Conservation (phyloP, 768 basidiomycete genomes). For the Phanerochaete carnosa region DNA sequence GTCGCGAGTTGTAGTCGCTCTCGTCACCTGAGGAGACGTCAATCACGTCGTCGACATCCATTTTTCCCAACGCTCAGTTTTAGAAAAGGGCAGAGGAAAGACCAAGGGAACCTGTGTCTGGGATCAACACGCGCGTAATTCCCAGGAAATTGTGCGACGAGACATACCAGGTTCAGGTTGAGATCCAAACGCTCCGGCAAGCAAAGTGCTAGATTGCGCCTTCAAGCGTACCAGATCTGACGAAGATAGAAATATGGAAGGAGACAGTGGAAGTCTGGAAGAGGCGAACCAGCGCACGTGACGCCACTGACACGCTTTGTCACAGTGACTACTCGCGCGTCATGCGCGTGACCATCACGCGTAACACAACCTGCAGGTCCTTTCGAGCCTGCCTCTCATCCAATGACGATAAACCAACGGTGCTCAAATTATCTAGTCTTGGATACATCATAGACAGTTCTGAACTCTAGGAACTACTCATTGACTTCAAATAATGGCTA, state of each 20-base stretch:
- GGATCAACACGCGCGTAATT: too few relatives aligned
- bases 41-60: slow-evolving; percentile 26
- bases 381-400: too few relatives aligned
- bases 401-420: too few relatives aligned
- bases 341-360: neutral
- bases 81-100: neutral
- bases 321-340: slow-evolving; percentile 1
- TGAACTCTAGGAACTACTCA: neutral
- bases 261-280: too few relatives aligned
- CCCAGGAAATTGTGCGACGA: too few relatives aligned
- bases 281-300: too few relatives aligned
- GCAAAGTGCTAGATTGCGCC: neutral
- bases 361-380: too few relatives aligned
- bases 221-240: neutral
- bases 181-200: too few relatives aligned
- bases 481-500: neutral
- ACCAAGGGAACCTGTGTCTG: too few relatives aligned
- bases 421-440: too few relatives aligned
- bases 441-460: neutral
- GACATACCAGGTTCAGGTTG: too few relatives aligned
- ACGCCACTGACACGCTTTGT: too few relatives aligned
- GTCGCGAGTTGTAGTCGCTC: slow-evolving; percentile 34
- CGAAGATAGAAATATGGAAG: neutral
- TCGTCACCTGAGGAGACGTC: slow-evolving; percentile 28
- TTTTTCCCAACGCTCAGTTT: neutral